A percentile compares a stretch with the other conserved stretches of the same genome.
Conservation (phyloP, 2,329 filamentous ascomycete genomes). For the Exophiala spinifera region DNA sequence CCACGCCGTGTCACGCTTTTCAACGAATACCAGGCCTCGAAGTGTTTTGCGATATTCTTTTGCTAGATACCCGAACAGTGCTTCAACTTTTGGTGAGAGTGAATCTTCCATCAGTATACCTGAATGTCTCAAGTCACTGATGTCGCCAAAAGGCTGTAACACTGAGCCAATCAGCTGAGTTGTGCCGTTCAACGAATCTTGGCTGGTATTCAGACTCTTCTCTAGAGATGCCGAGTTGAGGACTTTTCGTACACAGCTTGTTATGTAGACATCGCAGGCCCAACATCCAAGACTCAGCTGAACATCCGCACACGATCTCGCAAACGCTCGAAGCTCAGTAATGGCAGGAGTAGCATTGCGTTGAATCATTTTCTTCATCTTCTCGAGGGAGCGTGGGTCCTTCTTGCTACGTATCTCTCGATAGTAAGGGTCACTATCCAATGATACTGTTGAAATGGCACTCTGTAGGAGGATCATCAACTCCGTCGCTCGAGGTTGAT, state of each 20-base stretch:
- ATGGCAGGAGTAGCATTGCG: conserved; percentile 36
- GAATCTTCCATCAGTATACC: neutral
- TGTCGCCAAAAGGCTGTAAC: conserved; percentile 9
- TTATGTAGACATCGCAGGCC: conserved; percentile 66
- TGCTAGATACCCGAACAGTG: conserved; percentile 54
- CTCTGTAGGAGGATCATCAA: conserved; percentile 46
- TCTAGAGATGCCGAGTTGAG: conserved; percentile 1
- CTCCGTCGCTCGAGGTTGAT: conserved; percentile 11
- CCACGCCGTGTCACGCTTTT: conserved; percentile 59
- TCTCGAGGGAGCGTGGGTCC: conserved; percentile 29
- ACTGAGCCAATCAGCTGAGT: conserved; percentile 8
- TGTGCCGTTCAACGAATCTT: neutral
- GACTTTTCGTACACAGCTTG: conserved; percentile 45
- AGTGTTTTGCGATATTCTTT: conserved; percentile 47
- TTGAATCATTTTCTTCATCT: conserved; percentile 32
- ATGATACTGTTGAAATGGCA: conserved; percentile 49
- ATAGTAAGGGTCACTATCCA: conserved; percentile 61
- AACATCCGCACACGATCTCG: conserved; percentile 51
- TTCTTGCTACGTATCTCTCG: conserved; percentile 46
- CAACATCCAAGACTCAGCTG: conserved; percentile 61
- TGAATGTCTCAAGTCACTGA: neutral
- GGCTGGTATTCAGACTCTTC: conserved; percentile 3
- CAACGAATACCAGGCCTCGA: conserved; percentile 64
- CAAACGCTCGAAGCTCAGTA: conserved; percentile 56
- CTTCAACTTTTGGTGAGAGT: conserved; percentile 50